Percentiles rank a stretch among this genome's conserved stretches.
These are phyloP conservation scores for Pythium dissotocum DNA, from an alignment of 352 stramenopile species.

Conservation along the genomic window DNA sequence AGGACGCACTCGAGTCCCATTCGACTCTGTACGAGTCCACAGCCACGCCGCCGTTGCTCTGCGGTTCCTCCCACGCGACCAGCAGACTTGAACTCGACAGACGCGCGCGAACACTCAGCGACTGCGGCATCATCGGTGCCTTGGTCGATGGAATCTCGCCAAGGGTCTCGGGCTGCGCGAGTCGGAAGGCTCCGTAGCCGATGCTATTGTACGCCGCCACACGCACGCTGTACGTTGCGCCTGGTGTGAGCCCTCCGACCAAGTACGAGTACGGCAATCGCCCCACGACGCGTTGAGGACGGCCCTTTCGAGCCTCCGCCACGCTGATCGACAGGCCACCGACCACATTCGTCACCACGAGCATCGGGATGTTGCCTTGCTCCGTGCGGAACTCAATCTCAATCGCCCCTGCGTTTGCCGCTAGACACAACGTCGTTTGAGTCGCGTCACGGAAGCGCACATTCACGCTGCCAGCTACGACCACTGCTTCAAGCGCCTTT, in stretches of 20 bases:
- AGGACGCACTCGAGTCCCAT: conserved; percentile 92
- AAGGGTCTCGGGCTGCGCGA: conserved; percentile 32
- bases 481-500: conserved; percentile 53
- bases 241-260: conserved; percentile 70
- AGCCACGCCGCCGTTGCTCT: conserved; percentile 74
- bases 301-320: conserved; percentile 53
- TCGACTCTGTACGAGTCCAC: conserved; percentile 92
- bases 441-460: conserved; percentile 41
- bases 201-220: conserved; percentile 94
- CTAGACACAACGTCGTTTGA: conserved; percentile 54
- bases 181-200: conserved; percentile 85
- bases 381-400: conserved; percentile 60
- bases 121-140: conserved; percentile 67
- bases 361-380: conserved; percentile 47
- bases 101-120: conserved; percentile 77
- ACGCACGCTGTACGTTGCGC: conserved; percentile 86
- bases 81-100: conserved; percentile 61
- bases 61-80: conserved; percentile 76
- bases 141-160: conserved; percentile 41
- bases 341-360: conserved; percentile 19
- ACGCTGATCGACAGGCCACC: conserved; percentile 15
- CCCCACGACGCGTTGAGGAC: conserved; percentile 55
- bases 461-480: conserved; percentile 57
- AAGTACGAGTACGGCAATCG: conserved; percentile 84
- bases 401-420: conserved; percentile 31